These are phyloP conservation scores for Smittium culicis DNA, from an alignment of 371 early-diverging fungal genomes.

Conservation along the genomic window DNA sequence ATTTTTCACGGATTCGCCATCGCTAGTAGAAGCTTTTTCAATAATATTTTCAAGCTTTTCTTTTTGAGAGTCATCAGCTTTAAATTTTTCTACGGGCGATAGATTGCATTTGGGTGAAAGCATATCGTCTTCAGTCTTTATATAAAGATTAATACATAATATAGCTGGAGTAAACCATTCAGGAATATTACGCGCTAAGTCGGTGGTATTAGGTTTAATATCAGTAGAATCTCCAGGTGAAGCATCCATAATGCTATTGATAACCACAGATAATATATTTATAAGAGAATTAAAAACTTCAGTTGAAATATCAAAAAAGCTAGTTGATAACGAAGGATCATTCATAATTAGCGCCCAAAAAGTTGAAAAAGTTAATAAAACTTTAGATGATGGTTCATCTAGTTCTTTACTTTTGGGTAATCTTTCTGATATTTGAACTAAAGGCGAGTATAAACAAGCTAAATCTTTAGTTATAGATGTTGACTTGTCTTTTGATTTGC, in stretches of 20 bases:
- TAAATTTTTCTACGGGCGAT: too few relatives aligned
- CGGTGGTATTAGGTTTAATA: background rate
- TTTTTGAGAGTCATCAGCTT: too few relatives aligned
- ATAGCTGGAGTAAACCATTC: background rate
- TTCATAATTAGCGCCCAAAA: slow-evolving; percentile 10
- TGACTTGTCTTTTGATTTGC: background rate
- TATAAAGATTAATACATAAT: background rate
- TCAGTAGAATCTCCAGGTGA: background rate
- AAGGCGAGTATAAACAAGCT: background rate
- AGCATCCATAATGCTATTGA: background rate
- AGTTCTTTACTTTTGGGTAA: background rate
- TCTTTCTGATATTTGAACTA: background rate
- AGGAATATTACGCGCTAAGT: background rate
- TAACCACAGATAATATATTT: background rate
- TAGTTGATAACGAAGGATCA: background rate
- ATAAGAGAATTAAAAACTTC: background rate
- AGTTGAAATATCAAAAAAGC: background rate
- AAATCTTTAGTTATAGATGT: background rate
- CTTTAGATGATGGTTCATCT: background rate
- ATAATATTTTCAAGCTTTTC: too few relatives aligned
- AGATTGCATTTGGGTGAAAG: too few relatives aligned
- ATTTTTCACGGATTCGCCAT: too few relatives aligned
- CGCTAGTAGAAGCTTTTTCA: background rate
- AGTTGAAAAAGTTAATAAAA: background rate
- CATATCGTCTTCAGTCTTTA: too few relatives aligned